phyloP scores from a whole-genome alignment of 1,284 basidiomycete species.

The Ganoderma sinense region DNA sequence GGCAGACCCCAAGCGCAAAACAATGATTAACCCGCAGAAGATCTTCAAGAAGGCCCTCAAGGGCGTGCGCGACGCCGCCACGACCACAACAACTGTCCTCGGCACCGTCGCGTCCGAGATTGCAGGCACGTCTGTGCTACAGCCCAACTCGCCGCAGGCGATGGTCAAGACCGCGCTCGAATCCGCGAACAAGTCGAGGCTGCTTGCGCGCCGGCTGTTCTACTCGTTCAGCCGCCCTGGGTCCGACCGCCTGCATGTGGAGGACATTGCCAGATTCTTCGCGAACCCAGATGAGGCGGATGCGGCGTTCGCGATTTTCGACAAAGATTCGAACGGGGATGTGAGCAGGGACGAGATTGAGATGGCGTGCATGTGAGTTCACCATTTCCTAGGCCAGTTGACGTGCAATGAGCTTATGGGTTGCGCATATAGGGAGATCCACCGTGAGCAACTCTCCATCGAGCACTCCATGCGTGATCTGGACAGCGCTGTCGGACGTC shows the following conservation, averaged over 20 bases:
- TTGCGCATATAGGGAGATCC: slow-evolving; percentile 64
- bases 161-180: slow-evolving; percentile 83
- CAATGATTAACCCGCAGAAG: slow-evolving; percentile 60
- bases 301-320: slow-evolving; percentile 78
- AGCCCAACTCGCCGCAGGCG: slow-evolving; percentile 88
- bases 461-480: slow-evolving; percentile 91
- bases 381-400: background rate
- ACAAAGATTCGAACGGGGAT: slow-evolving; percentile 87
- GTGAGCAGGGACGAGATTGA: slow-evolving; percentile 79
- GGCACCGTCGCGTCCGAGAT: slow-evolving; percentile 82
- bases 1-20: slow-evolving; percentile 44
- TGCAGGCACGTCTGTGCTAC: slow-evolving; percentile 80
- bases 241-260: slow-evolving; percentile 65
- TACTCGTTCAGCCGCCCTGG: slow-evolving; percentile 84
- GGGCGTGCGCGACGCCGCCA: slow-evolving; percentile 76
- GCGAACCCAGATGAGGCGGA: slow-evolving; percentile 71
- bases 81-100: slow-evolving; percentile 84
- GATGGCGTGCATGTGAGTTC: slow-evolving; percentile 71
- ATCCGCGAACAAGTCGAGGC: slow-evolving; percentile 84
- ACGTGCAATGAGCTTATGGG: background rate
- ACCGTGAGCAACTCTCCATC: slow-evolving; percentile 86
- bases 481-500: slow-evolving; percentile 86
- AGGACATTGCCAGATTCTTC: slow-evolving; percentile 83
- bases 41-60: slow-evolving; percentile 79
- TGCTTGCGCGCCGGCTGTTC: slow-evolving; percentile 86